phyloP scores from a whole-genome alignment of 306 rosid genomes.

The Cucumis melo region DNA sequence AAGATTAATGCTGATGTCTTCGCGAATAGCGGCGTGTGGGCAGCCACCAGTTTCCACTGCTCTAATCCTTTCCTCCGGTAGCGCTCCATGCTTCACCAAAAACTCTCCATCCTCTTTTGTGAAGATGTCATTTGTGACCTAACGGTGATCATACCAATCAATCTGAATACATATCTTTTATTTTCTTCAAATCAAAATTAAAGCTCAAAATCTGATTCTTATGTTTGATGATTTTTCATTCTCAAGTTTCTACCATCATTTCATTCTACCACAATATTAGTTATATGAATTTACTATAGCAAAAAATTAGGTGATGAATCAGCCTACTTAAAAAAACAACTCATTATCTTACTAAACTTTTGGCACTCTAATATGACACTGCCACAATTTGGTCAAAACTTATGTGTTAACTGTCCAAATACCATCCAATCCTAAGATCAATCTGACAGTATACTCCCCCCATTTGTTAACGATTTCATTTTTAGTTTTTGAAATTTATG shows the following conservation, averaged over 20 bases:
- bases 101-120: constrained; percentile 97
- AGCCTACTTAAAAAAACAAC: background rate
- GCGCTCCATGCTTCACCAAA: constrained; percentile 84
- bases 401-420: background rate
- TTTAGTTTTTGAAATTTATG: too few species aligned
- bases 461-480: too few species aligned
- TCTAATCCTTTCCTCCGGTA: constrained; percentile 85
- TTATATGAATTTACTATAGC: background rate
- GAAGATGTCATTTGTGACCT: constrained; percentile 97
- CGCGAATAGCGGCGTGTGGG: constrained; percentile 92
- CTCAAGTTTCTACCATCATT: background rate
- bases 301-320: background rate
- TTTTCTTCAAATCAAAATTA: background rate
- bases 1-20: constrained; percentile 94
- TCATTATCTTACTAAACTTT: background rate
- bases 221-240: background rate
- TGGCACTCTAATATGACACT: background rate
- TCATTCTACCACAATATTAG: background rate
- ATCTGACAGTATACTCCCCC: too few species aligned
- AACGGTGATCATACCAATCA: background rate
- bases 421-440: background rate
- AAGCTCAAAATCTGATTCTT: background rate
- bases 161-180: background rate
- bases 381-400: background rate
- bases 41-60: constrained; percentile 99